Conservation (phyloP, 1,284 basidiomycete genomes). For the Ustilago lituana region DNA sequence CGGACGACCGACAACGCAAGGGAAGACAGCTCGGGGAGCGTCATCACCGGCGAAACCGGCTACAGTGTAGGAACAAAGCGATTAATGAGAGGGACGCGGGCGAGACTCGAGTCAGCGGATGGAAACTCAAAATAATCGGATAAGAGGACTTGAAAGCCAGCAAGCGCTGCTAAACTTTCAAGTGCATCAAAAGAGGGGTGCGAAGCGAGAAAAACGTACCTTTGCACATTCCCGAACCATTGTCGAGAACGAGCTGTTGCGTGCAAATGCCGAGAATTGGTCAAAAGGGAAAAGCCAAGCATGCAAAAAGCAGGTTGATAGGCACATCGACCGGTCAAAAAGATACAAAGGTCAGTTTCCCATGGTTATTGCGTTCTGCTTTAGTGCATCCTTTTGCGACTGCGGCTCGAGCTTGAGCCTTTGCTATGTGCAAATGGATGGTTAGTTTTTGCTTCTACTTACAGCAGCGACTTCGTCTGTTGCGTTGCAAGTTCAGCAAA, state of each 20-base stretch:
- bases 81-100: background rate
- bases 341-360: conserved; percentile 13
- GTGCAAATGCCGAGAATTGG: background rate
- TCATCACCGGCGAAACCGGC: conserved; percentile 77
- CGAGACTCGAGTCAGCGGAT: background rate
- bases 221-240: conserved; percentile 68
- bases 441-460: conserved; percentile 23
- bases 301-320: no score
- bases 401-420: background rate
- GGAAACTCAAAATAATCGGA: conserved; percentile 1
- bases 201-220: no score
- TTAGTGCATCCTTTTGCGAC: background rate
- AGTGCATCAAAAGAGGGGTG: background rate
- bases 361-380: background rate
- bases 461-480: conserved; percentile 67
- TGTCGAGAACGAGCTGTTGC: conserved; percentile 67
- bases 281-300: no score
- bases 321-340: no score
- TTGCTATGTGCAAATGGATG: background rate
- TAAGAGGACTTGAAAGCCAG: no score
- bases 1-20: conserved; percentile 83
- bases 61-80: conserved; percentile 3
- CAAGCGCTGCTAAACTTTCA: no score
- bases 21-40: conserved; percentile 80
- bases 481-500: background rate